These are phyloP conservation scores for Cryptosporidium xiaoi DNA, from an alignment of 169 alveolate genomes.

Conservation along the genomic window DNA sequence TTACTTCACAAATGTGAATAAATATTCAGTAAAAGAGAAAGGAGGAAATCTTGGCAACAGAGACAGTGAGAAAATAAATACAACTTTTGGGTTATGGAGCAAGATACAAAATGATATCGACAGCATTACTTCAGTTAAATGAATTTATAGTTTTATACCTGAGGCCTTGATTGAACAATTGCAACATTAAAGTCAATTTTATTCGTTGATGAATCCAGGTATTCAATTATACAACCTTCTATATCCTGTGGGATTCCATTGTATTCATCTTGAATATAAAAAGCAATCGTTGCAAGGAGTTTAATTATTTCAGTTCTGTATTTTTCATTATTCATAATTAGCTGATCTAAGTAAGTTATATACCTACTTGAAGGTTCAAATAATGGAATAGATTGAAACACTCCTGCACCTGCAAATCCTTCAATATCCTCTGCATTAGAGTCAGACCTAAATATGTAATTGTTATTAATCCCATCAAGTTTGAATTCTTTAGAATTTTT, in stretches of 20 bases:
- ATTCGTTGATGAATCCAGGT: not conserved
- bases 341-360: constrained; percentile 19
- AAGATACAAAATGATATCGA: constrained; percentile 51
- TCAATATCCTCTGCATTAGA: constrained; percentile 92
- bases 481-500: constrained; percentile 9
- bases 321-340: constrained; percentile 4
- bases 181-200: constrained; percentile 15
- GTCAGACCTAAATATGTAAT: constrained; percentile 86
- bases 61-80: not conserved
- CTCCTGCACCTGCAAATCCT: constrained; percentile 95
- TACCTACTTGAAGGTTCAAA: constrained; percentile 13
- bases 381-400: constrained; percentile 88
- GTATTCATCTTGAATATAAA: constrained; percentile 69
- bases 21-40: not conserved
- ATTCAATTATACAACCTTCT: constrained; percentile 57
- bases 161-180: constrained; percentile 74
- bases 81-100: constrained; percentile 22
- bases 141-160: constrained; percentile 8
- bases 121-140: constrained; percentile 17
- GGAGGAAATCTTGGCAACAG: not conserved
- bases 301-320: constrained; percentile 6
- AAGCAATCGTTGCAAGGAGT: constrained; percentile 31
- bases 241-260: constrained; percentile 52
- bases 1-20: no score
- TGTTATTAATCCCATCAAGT: constrained; percentile 66